These are phyloP conservation scores for Gillenia trifoliata DNA, from an alignment of 306 rosid species.

Conservation along the genomic window DNA sequence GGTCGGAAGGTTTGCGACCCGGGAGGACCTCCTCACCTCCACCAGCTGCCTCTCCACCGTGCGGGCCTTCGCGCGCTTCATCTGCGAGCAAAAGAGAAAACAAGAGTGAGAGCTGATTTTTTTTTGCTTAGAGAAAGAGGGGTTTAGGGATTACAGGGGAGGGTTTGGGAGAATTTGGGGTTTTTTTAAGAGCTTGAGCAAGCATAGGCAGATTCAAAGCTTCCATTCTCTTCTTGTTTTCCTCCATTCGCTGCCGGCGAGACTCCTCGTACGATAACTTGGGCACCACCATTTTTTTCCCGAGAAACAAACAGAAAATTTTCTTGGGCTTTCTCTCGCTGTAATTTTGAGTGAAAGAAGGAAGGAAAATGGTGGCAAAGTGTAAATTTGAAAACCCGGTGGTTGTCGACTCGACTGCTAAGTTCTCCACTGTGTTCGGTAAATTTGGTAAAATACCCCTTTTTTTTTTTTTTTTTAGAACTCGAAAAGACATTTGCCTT, in stretches of 20 bases:
- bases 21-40: conserved; percentile 64
- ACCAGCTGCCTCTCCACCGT: conserved; percentile 34
- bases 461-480: no score
- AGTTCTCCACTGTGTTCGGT: no score
- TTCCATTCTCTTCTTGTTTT: conserved; percentile 66
- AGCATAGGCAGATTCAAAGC: conserved; percentile 64
- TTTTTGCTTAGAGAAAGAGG: neutral
- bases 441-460: no score
- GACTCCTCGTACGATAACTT: conserved; percentile 54
- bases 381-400: neutral
- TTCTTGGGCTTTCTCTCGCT: neutral
- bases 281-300: conserved; percentile 27
- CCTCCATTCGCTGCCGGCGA: conserved; percentile 64
- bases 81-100: conserved; percentile 16
- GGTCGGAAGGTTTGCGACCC: conserved; percentile 51
- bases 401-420: no score
- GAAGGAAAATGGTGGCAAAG: neutral
- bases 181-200: conserved; percentile 42
- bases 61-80: conserved; percentile 47
- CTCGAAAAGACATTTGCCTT: no score
- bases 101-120: neutral
- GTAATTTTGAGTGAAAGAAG: no score
- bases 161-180: conserved; percentile 44
- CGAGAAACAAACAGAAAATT: conserved; percentile 1
- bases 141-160: conserved; percentile 30